Evolutionary conservation across 1,284 basidiomycete genomes (phyloP), one percentile per base, ranked within the genome.

Genomic region (Puccinia coronata): DNA sequence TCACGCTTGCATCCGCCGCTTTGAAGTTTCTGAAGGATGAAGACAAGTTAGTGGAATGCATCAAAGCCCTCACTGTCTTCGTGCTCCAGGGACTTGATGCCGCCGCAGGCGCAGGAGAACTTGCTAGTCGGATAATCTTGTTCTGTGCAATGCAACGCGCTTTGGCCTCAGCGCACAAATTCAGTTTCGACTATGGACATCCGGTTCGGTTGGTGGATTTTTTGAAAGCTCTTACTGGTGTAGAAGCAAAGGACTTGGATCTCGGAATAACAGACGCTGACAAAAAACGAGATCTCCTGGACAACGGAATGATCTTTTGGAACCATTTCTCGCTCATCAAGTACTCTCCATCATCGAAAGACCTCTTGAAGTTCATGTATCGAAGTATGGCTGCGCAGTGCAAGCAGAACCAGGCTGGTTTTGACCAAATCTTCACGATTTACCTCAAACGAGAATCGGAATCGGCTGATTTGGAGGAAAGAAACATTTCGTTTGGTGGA

Each of bases 271-370:
- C 5, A 53, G 51, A 4, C 23, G 4, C 14, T 8, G 23, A 53
- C 51, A 11, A 53, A 53, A 53, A n/a, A n/a, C 8, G 34, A 11
- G 31, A 59, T 59, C 57, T 59, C n/a, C 34, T 59, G 28, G 16
- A 31, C 1, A 3, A 59, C 57, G 57, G 57, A 59, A 59, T 59
- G 57, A 25, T 59, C 12, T 59, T 59, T 34, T 59, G 57, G 57
- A 59, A 59, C 18, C 57, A 59, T 34, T 59, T 59, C 57, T 59
- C 57, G 25, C 28, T 31, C 57, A 59, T 59, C 28, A 59, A 59
- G 57, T 59, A 31, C 34, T 34, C 57, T 14, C 57, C 31, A 25
- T 31, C 57, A 34, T 8, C 57, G 5, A 16, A 59, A 31, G 57
- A 34, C 12, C 57, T 59, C 14, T 59, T 59, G 57, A 14, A 34